Percentiles rank a stretch among this genome's conserved stretches.
phyloP scores from a whole-genome alignment of 441 rosid genomes.

The Viola pubescens region DNA sequence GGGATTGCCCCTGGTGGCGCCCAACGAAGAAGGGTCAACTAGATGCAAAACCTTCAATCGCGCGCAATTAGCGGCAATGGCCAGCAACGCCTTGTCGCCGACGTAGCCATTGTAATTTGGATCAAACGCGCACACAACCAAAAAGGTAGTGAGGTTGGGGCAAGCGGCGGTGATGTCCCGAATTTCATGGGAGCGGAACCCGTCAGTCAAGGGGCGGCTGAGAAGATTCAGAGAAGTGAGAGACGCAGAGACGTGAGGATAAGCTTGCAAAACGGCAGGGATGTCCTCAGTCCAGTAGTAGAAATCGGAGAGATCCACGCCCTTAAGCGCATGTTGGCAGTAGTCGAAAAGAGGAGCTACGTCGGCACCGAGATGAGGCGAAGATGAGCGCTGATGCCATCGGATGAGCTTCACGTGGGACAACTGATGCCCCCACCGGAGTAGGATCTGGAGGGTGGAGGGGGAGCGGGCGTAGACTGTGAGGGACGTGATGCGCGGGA shows the following conservation, averaged over 20 bases:
- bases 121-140: slow-evolving; percentile 76
- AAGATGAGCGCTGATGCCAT: slow-evolving; percentile 68
- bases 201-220: slow-evolving; percentile 57
- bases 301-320: slow-evolving; percentile 64
- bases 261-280: slow-evolving; percentile 57
- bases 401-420: slow-evolving; percentile 55
- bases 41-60: slow-evolving; percentile 51
- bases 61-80: slow-evolving; percentile 54
- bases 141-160: slow-evolving; percentile 44
- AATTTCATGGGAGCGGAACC: slow-evolving; percentile 67
- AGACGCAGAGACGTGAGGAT: slow-evolving; percentile 34
- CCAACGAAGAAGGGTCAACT: slow-evolving; percentile 48
- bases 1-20: slow-evolving; percentile 36
- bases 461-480: slow-evolving; percentile 59
- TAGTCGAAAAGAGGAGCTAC: slow-evolving; percentile 41
- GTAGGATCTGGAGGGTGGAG: slow-evolving; percentile 38
- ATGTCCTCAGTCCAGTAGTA: slow-evolving; percentile 91
- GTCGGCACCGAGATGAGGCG: slow-evolving; percentile 43
- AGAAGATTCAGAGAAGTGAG: slow-evolving; percentile 55
- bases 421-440: slow-evolving; percentile 62
- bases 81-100: slow-evolving; percentile 60
- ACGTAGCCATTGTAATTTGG: slow-evolving; percentile 64
- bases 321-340: slow-evolving; percentile 29
- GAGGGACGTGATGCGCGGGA: slow-evolving; percentile 52
- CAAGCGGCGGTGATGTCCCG: slow-evolving; percentile 48